Evolutionary conservation across 2,329 filamentous ascomycete genomes (phyloP).

Genomic region (Stagonosporopsis tanaceti): DNA sequence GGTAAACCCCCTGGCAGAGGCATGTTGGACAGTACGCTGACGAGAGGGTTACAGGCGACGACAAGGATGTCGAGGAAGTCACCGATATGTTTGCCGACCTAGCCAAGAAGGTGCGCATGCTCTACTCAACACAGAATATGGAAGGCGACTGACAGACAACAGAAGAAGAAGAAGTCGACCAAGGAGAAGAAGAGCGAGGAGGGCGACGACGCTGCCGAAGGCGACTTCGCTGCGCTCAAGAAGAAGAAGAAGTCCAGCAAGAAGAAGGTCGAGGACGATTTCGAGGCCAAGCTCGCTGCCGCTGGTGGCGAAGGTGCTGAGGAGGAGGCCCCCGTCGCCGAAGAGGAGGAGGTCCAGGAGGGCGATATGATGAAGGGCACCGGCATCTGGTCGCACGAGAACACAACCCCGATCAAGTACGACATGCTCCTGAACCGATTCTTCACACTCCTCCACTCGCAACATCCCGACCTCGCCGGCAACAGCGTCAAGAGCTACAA

Average conservation of each 20-base stretch:
- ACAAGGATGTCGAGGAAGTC: slow-evolving; percentile 70
- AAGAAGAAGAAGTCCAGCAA: slow-evolving; percentile 89
- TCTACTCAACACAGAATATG: neutral
- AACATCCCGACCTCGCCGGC: slow-evolving; percentile 94
- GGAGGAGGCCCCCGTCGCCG: slow-evolving; percentile 58
- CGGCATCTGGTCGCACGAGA: slow-evolving; percentile 87
- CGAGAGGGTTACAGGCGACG: slow-evolving; percentile 46
- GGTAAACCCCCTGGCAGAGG: slow-evolving; percentile 28
- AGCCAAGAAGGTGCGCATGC: slow-evolving; percentile 66
- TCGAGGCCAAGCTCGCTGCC: slow-evolving; percentile 71
- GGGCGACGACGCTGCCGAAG: slow-evolving; percentile 59
- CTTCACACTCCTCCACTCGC: slow-evolving; percentile 91
- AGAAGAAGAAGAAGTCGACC: slow-evolving; percentile 70
- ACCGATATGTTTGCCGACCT: slow-evolving; percentile 69
- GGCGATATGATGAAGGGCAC: slow-evolving; percentile 89
- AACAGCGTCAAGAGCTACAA: slow-evolving; percentile 95
- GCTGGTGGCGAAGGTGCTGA: slow-evolving; percentile 64
- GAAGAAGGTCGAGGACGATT: slow-evolving; percentile 65
- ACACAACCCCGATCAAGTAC: slow-evolving; percentile 81
- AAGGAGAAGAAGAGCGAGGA: slow-evolving; percentile 66
- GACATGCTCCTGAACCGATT: slow-evolving; percentile 86
- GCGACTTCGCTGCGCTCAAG: slow-evolving; percentile 71
- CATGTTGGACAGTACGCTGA: slow-evolving; percentile 26
- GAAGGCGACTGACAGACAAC: slow-evolving; percentile 12
- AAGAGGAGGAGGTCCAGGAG: slow-evolving; percentile 62